Base-by-base conservation (phyloP, 305 asterid species). In the Petunia hybrid region DNA sequence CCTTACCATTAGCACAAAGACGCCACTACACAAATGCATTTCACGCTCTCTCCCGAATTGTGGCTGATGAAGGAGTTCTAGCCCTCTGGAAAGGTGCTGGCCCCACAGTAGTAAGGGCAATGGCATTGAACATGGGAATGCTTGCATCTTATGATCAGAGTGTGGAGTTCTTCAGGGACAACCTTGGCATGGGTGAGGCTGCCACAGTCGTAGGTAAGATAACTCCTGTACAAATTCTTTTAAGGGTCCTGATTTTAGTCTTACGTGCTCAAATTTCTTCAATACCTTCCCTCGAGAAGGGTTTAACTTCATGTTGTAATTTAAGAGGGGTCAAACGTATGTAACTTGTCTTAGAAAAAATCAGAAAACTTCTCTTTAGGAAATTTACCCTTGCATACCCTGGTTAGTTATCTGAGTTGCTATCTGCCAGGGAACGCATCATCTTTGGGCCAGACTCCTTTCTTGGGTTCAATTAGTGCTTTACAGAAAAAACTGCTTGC, bases 101-200 rank as follows among this genome's bases (percentile, higher is more conserved):
- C 73, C 99, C 98, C 9, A 94, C 99, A 16, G 99, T 95, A 64
- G 99, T 95, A 39, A 91, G 99, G 89, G 99, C 99, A 41, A 95
- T 95, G 99, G 97, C 98, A 38, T 92, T 95, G 63, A 95, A 95
- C 89, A 94, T 92, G 99, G 99, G 99, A 51, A 95, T 95, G 99
- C 97, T 95, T 82, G 95, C 99, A 68, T 95, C 98, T 59, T 95
- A 95, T 79, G 99, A 95, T 51, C 99, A 95, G 85, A 90, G 93
- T 85, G 95, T 89, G 5, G 99, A 95, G 89, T 90, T 92, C 82
- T 92, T 80, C 81, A 91, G 82, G 89, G 97, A 91, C 71, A 82
- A 89, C 59, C 88, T 92, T 66, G 98, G 98, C 70, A 82, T 91
- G 75, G 91, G 96, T 39, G 98, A 95, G 90, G 88, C 86, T 80